Evolutionary conservation across 2,329 filamentous ascomycete species (phyloP).

Genomic region (Claviceps maximensis): DNA sequence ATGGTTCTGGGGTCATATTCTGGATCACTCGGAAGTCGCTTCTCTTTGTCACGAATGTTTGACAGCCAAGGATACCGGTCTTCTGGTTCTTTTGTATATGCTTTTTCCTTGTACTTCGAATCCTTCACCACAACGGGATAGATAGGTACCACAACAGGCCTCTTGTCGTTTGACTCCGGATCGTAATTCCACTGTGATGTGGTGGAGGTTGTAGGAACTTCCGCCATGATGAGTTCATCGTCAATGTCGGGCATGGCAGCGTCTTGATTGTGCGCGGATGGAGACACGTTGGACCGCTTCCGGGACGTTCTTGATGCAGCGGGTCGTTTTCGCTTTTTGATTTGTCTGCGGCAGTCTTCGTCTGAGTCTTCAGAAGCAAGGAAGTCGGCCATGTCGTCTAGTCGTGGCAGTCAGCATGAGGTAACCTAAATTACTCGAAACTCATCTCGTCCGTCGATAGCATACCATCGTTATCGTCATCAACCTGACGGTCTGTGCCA

Average conservation of each 20-base stretch:
- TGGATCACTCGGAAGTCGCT: conserved; percentile 61
- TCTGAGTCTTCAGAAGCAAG: conserved; percentile 80
- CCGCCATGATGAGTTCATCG: conserved; percentile 38
- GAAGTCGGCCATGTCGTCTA: conserved; percentile 72
- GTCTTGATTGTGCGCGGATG: conserved; percentile 15
- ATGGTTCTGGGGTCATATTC: conserved; percentile 87
- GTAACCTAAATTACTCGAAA: neutral
- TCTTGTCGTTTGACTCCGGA: conserved; percentile 29
- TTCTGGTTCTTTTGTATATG: conserved; percentile 70
- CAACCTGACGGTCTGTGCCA: conserved; percentile 35
- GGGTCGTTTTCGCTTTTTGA: conserved; percentile 66
- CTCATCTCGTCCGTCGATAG: neutral
- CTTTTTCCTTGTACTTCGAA: conserved; percentile 46
- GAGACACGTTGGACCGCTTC: conserved; percentile 48
- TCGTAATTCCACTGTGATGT: conserved; percentile 69
- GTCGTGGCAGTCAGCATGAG: conserved; percentile 4
- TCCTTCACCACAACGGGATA: conserved; percentile 15
- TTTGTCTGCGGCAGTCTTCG: conserved; percentile 33
- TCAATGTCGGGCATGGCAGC: conserved; percentile 36
- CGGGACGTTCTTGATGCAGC: conserved; percentile 37
- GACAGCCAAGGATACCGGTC: conserved; percentile 85
- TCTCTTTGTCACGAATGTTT: conserved; percentile 71
- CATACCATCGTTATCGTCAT: conserved; percentile 44
- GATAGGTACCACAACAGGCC: conserved; percentile 21
- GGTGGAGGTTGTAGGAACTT: conserved; percentile 51